Evolutionary conservation across 2,329 filamentous ascomycete genomes (phyloP), one percentile per base, ranked within the genome.

Genomic region (Trichoderma cornu-damae): DNA sequence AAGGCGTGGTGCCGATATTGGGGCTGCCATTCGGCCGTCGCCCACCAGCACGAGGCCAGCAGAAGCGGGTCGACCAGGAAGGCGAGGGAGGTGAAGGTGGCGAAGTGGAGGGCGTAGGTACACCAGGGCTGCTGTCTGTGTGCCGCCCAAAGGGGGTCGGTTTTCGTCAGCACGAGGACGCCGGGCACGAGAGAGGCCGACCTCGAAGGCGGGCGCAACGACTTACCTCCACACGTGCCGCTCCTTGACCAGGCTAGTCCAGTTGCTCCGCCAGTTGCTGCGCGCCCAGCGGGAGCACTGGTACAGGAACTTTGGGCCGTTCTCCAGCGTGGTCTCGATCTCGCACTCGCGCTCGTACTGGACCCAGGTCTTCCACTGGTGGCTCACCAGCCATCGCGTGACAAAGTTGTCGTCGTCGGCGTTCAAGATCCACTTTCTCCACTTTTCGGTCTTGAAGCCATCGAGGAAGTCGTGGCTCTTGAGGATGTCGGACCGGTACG

Each of bases 371-470:
- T 95, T 90, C 89, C 90, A 96, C 64, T 87, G 82, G 75, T 96
- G 88, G 62, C 85, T 89, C 64, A 96, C 92, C 67, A 97, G 82
- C 93, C 93, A 97, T 58, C 93, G 86, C 6, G 93, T 96, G 65
- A 97, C 90, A 75, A 96, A 97, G 75, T 97, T 97, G 79, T 97
- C 93, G 72, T 97, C 93, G 72, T 97, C 93, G 24, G 93, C 91
- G 69, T 96, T 96, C 60, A 97, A 81, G 67, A 92, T 92, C 74
- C 88, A 96, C 66, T 87, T 85, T 48, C 87, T 82, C 90, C 90
- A 96, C 65, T 87, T 88, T 75, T 97, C 93, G 56, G 92, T 90
- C 64, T 89, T 92, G 77, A 97, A 96, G 44, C 87, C 89, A 62
- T 92, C 83, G 40, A 91, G 85, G 72, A 97, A 97, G 52, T 88